Evolutionary conservation across 345 rosid species (phyloP).

Genomic region (Conringia planisiliqua): DNA sequence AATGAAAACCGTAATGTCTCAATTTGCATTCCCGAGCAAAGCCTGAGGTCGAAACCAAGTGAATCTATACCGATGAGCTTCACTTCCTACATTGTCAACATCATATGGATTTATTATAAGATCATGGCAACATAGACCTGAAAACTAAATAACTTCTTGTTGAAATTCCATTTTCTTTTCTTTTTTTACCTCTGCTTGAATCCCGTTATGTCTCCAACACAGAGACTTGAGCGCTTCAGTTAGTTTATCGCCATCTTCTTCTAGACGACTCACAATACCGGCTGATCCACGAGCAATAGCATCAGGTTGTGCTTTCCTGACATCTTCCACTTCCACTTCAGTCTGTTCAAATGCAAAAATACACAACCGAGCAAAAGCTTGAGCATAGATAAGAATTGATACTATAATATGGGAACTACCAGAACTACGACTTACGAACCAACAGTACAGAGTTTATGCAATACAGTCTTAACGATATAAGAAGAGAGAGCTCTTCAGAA

Average conservation of each 20-base stretch:
- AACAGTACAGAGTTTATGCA: background rate
- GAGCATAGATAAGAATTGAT: background rate
- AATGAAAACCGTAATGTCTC: conserved; percentile 78
- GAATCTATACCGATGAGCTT: conserved; percentile 63
- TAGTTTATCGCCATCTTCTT: conserved; percentile 60
- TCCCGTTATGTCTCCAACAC: conserved; percentile 77
- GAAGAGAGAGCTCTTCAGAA: background rate
- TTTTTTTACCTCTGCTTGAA: conserved; percentile 76
- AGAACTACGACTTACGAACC: background rate
- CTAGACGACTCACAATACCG: conserved; percentile 56
- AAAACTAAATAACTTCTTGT: background rate
- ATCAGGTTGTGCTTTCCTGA: conserved; percentile 70
- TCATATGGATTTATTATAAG: background rate
- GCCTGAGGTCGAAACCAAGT: conserved; percentile 75
- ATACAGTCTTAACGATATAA: background rate
- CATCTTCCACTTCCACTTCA: conserved; percentile 64
- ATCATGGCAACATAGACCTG: background rate
- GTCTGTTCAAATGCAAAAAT: conserved; percentile 40
- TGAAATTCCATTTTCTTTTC: background rate
- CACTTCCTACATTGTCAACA: conserved; percentile 56
- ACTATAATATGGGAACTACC: background rate
- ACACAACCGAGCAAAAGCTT: conserved; percentile 27
- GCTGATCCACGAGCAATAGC: conserved; percentile 60
- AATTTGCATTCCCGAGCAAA: conserved; percentile 81
- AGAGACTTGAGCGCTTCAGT: conserved; percentile 67